Evolutionary conservation across 1,139 yeast genomes (phyloP).

Genomic region (Debaryomyces sp.): DNA sequence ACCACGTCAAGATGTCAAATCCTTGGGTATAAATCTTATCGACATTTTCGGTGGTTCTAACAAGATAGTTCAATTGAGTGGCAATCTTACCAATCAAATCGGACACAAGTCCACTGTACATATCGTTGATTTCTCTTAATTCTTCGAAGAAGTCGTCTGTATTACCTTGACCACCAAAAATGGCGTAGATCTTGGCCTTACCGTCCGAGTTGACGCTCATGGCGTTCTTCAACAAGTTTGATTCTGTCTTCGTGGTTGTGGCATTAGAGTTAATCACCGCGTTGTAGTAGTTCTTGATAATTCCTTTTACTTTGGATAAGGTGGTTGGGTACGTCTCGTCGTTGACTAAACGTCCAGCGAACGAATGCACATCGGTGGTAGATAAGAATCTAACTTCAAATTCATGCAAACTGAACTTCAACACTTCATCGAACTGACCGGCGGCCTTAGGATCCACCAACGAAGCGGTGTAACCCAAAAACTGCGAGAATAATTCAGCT

Average conservation of each 20-base stretch:
- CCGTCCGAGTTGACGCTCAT: constrained; percentile 30
- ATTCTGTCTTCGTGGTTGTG: constrained; percentile 26
- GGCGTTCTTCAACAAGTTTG: constrained; percentile 56
- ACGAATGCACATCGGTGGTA: constrained; percentile 84
- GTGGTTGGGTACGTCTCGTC: constrained; percentile 65
- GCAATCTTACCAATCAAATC: constrained; percentile 76
- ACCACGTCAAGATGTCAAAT: constrained; percentile 85
- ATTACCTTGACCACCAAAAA: constrained; percentile 99
- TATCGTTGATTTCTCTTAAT: constrained; percentile 78
- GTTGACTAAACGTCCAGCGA: constrained; percentile 71
- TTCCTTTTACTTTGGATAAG: constrained; percentile 64
- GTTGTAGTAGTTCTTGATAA: constrained; percentile 74
- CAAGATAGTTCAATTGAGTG: constrained; percentile 64
- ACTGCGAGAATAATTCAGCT: constrained; percentile 82
- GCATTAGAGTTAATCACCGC: constrained; percentile 56
- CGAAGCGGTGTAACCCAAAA: constrained; percentile 76
- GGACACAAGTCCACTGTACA: constrained; percentile 73
- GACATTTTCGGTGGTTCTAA: constrained; percentile 73
- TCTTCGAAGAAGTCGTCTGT: constrained; percentile 98
- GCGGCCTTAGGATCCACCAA: constrained; percentile 49
- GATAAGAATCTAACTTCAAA: constrained; percentile 79
- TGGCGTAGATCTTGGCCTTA: constrained; percentile 69
- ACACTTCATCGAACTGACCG: constrained; percentile 70
- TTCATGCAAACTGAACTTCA: constrained; percentile 71
- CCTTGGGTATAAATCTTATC: constrained; percentile 94